Conservation (phyloP, 257 asterid genomes). For the Gentiana straminea region DNA sequence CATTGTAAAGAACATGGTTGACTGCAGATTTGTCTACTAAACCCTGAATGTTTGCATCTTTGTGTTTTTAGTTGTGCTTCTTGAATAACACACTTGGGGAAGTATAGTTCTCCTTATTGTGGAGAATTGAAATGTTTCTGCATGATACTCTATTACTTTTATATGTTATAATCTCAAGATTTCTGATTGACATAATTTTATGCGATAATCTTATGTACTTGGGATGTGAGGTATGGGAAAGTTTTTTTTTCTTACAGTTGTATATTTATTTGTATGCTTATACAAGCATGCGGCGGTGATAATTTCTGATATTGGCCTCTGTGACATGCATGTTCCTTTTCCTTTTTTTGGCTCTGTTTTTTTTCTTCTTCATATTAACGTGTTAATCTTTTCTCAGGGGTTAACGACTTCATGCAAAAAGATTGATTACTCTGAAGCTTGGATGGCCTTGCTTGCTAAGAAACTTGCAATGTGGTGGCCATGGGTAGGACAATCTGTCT, state of each 20-base stretch:
- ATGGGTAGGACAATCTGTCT: constrained; percentile 50
- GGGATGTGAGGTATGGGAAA: too few relatives aligned
- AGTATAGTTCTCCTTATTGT: too few relatives aligned
- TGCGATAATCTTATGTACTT: too few relatives aligned
- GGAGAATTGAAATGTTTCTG: too few relatives aligned
- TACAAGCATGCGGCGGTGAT: not conserved
- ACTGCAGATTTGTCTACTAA: too few relatives aligned
- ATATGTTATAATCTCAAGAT: too few relatives aligned
- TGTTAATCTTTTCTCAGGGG: constrained; percentile 37
- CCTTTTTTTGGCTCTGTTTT: not conserved
- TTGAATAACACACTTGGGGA: too few relatives aligned
- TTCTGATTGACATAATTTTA: too few relatives aligned
- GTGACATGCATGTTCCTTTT: not conserved
- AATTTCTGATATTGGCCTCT: not conserved
- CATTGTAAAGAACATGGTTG: too few relatives aligned
- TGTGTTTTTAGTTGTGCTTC: too few relatives aligned
- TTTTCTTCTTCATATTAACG: not conserved
- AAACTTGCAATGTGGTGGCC: constrained; percentile 72
- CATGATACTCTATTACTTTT: too few relatives aligned
- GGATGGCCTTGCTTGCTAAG: constrained; percentile 54
- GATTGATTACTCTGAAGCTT: constrained; percentile 39
- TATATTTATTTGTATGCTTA: not conserved
- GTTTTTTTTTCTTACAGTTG: not conserved
- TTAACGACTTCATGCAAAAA: constrained; percentile 33
- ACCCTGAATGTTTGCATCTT: too few relatives aligned